A percentile compares a stretch with the other conserved stretches of the same genome.
These are phyloP conservation scores for Solanum hybrid DNA, from an alignment of 305 asterid species.

Conservation along the genomic window DNA sequence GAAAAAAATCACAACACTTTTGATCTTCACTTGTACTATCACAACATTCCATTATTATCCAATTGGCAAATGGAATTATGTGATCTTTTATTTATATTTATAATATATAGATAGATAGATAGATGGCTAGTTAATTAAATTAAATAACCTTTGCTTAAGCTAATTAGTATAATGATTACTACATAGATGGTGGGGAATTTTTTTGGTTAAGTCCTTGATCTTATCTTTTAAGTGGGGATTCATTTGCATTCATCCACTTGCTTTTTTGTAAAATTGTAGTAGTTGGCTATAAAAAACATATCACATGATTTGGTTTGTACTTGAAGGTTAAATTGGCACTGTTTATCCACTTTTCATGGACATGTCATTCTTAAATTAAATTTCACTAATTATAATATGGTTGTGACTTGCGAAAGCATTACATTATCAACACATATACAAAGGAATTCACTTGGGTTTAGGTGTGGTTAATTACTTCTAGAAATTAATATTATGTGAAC, in stretches of 20 bases:
- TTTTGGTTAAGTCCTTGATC: neutral
- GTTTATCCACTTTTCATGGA: neutral
- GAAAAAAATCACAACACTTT: neutral
- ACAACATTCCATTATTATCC: neutral
- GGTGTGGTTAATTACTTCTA: neutral
- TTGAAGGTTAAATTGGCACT: neutral
- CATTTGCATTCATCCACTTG: neutral
- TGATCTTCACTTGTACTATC: neutral
- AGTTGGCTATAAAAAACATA: neutral
- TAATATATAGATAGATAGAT: neutral
- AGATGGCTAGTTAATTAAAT: neutral
- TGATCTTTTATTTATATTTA: neutral
- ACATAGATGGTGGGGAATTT: neutral
- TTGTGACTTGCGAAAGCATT: constrained; percentile 1
- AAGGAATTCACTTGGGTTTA: neutral
- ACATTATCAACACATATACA: neutral
- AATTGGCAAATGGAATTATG: neutral
- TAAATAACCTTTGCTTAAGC: neutral
- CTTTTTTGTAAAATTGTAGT: neutral
- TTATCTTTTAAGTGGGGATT: neutral
- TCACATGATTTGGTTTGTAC: neutral
- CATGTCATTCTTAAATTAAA: neutral
- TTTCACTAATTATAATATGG: neutral
- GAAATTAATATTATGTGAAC: neutral
- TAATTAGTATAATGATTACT: neutral